Evolutionary conservation across 768 basidiomycete species (phyloP).

Genomic region (Pisolithus marmoratus): DNA sequence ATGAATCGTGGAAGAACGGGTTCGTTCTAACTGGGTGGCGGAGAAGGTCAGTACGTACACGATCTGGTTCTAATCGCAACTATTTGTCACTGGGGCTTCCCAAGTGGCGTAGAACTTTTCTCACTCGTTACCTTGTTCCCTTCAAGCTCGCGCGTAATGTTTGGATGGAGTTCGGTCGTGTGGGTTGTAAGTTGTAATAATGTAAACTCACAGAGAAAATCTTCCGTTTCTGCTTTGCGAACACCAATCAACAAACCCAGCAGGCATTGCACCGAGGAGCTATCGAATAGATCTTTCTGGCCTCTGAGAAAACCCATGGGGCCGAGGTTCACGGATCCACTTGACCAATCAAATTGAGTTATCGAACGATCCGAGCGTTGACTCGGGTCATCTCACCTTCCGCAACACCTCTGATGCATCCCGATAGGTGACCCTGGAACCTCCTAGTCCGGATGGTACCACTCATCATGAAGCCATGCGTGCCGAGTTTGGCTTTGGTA

Average conservation of each 20-base stretch:
- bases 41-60: no score
- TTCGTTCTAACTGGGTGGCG: no score
- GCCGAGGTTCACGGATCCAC: slow-evolving; percentile 30
- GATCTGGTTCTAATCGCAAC: no score
- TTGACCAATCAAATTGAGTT: slow-evolving; percentile 23
- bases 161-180: neutral
- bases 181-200: no score
- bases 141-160: no score
- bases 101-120: no score
- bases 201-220: no score
- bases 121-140: no score
- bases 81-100: no score
- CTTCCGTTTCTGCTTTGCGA: neutral
- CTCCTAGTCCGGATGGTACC: slow-evolving; percentile 25
- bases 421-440: slow-evolving; percentile 16
- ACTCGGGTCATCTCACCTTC: neutral
- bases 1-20: no score
- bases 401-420: slow-evolving; percentile 2
- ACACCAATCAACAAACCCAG: slow-evolving; percentile 11
- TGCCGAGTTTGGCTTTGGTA: slow-evolving; percentile 73
- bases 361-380: slow-evolving; percentile 18
- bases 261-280: slow-evolving; percentile 29
- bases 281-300: slow-evolving; percentile 30
- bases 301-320: slow-evolving; percentile 26
- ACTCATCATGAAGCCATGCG: slow-evolving; percentile 48